These are phyloP conservation scores for Acmispon strigosus DNA, from an alignment of 306 rosid species.

Conservation along the genomic window DNA sequence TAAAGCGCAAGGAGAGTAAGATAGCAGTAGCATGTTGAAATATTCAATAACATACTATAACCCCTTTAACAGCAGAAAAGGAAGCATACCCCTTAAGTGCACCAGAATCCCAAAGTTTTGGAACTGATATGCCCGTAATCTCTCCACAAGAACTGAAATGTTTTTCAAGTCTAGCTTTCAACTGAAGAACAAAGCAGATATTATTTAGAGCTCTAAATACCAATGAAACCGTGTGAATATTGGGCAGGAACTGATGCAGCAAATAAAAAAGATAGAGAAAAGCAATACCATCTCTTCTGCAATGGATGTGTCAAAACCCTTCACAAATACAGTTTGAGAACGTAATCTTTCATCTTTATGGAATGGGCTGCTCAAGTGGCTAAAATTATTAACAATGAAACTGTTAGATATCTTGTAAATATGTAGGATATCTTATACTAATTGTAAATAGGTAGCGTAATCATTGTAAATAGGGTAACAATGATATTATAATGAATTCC, in stretches of 20 bases:
- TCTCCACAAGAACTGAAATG: slow-evolving; percentile 68
- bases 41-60: background rate
- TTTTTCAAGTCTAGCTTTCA: slow-evolving; percentile 40
- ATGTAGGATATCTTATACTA: too few relatives aligned
- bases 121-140: slow-evolving; percentile 49
- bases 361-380: too few relatives aligned
- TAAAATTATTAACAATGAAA: too few relatives aligned
- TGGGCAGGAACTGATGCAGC: background rate
- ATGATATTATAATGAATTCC: too few relatives aligned
- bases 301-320: too few relatives aligned
- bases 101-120: slow-evolving; percentile 42
- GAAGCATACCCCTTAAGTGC: slow-evolving; percentile 50
- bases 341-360: too few relatives aligned
- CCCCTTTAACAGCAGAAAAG: background rate
- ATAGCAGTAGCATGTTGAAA: background rate
- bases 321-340: too few relatives aligned
- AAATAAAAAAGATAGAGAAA: too few relatives aligned
- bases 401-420: too few relatives aligned
- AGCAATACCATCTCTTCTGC: too few relatives aligned
- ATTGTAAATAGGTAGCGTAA: too few relatives aligned
- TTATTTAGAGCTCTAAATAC: background rate
- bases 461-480: too few relatives aligned
- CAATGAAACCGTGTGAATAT: background rate
- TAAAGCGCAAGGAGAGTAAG: background rate
- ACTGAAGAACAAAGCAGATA: slow-evolving; percentile 28